Conservation (phyloP, 805 yeast species). For the Clavispora fructus region DNA sequence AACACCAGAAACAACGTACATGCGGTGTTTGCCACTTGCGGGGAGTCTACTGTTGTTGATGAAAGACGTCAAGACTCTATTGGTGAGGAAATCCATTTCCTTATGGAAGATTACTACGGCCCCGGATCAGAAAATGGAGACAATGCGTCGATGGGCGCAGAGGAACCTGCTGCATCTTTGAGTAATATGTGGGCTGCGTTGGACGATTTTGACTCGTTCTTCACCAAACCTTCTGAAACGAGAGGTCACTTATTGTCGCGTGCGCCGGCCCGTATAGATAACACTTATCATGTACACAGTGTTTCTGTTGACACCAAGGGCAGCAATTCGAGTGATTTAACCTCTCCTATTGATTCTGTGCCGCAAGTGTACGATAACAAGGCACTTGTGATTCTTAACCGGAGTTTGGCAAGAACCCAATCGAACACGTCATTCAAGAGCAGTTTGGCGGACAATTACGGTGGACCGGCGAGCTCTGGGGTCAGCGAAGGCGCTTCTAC, state of each 20-base stretch:
- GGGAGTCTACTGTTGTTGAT: conserved; percentile 30
- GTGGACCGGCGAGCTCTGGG: conserved; percentile 17
- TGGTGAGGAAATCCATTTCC: conserved; percentile 46
- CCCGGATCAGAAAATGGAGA: conserved; percentile 37
- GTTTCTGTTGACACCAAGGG: conserved; percentile 58
- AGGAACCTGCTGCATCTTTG: conserved; percentile 66
- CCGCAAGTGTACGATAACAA: conserved; percentile 77
- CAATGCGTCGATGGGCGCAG: conserved; percentile 45
- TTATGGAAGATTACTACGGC: conserved; percentile 52
- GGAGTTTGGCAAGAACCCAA: conserved; percentile 67
- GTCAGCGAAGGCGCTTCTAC: conserved; percentile 10
- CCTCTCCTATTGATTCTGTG: conserved; percentile 59
- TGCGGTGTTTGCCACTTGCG: conserved; percentile 88
- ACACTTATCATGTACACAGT: conserved; percentile 36
- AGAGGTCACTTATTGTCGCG: conserved; percentile 10
- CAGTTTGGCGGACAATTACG: conserved; percentile 62
- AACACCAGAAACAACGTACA: conserved; percentile 89
- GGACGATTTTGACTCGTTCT: conserved; percentile 84
- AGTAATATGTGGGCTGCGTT: conserved; percentile 91
- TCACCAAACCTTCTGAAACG: conserved; percentile 54
- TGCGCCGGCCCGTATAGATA: neutral
- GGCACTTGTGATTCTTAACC: conserved; percentile 67
- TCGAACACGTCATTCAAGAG: conserved; percentile 76
- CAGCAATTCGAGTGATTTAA: conserved; percentile 39
- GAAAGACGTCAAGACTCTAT: conserved; percentile 16